Conservation (phyloP, 805 yeast species). For the Pichia insulana region DNA sequence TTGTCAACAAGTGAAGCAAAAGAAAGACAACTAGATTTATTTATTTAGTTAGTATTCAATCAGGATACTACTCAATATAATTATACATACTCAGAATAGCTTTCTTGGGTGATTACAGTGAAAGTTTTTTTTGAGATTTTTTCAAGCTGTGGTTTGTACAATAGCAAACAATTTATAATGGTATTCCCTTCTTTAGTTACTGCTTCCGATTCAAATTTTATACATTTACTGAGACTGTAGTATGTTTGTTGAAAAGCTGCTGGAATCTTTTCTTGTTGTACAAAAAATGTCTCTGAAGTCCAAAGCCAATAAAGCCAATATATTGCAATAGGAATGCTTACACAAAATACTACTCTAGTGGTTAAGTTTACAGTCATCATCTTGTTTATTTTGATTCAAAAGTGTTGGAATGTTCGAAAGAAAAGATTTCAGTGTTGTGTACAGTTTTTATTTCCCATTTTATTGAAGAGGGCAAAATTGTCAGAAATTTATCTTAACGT, state of each 20-base stretch:
- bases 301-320: neutral
- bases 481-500: neutral
- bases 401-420: no score
- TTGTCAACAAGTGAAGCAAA: conserved; percentile 3
- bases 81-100: conserved; percentile 2
- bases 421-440: no score
- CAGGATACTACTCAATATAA: neutral
- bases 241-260: conserved; percentile 1
- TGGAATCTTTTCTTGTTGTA: neutral
- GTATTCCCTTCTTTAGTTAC: neutral
- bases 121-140: conserved; percentile 1
- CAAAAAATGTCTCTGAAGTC: neutral
- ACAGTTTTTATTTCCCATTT: neutral
- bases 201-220: neutral
- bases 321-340: neutral
- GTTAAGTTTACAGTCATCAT: no score
- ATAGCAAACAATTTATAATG: neutral
- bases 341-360: no score
- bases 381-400: no score
- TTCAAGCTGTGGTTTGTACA: neutral
- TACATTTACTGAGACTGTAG: conserved; percentile 4
- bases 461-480: neutral
- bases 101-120: neutral
- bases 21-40: conserved; percentile 5
- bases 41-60: neutral